Base-by-base conservation (phyloP, 2,329 filamentous ascomycete genomes). In the Aspergillus sp. region DNA sequence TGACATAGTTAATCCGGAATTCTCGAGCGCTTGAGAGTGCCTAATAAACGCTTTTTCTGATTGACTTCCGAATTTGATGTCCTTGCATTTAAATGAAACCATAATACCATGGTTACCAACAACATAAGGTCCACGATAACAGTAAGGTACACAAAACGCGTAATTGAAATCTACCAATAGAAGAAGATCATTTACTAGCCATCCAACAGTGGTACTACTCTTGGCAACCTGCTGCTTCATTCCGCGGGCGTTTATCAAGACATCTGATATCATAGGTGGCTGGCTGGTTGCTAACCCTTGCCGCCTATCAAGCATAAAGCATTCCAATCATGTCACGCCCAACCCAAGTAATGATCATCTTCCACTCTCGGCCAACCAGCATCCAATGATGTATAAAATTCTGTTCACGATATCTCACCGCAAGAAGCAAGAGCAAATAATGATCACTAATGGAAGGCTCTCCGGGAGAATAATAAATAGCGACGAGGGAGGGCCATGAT, bases 1-100 rank as follows among this genome's bases (percentile, higher is more conserved):
- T 36, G 0, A 0, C 4, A 36, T 1, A 5, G 10, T 15, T 2
- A 0, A 8, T 5, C 10, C 3, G 19, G 13, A 2, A 12, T 23
- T 4, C 19, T 13, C 4, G 19, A 8, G 8, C 6, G 3, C 10
- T 21, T 13, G 41, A 17, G 10, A 21, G 23, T 1, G 21, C 19
- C 5, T 10, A 21, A 21, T 12, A 43, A 10, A 19, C 10, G 5
- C 19, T 3, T 21, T 17, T 7, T 7, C 17, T 10, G n/a, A 12
- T 17, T 10, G 17, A 43, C 5, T 43, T 19, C 10, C 9, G 7
- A 1, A 7, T 1, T 0, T 45, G 19, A 21, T 12, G 8, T 5
- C n/a, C 10, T 21, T 45, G 17, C 17, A 45, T 3, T 19, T 13
- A 13, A 36, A 10, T 45, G 17, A 21, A 45, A 45, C 12, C 4